Base-by-base conservation (phyloP, 306 rosid species). In the Rosa rugosa region DNA sequence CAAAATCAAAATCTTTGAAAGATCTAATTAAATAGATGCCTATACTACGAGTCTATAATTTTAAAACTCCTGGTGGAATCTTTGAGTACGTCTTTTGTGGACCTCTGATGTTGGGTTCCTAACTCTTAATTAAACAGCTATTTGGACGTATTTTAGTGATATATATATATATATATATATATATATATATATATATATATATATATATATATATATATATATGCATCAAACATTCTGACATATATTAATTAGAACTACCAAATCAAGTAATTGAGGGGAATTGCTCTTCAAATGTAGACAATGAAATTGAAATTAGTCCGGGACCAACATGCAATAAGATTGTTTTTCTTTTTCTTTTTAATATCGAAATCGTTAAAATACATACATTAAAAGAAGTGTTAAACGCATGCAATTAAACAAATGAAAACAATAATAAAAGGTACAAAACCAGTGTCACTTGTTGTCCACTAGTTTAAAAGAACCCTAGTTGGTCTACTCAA, bases 331-430 rank as follows among this genome's bases (percentile, higher is more conserved):
- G n/a, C n/a, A 5, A 54, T 54, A 54, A 2, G 11, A 31, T 34
- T 16, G 4, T 2, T 34, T 14, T 65, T 7, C 13, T 42, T 65
- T 65, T 14, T 36, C 42, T 2, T 27, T 36, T 25, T 10, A 74
- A 69, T 31, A 80, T 34, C 1, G 47, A 44, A 42, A 72, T 72
- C 67, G 76, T 25, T 20, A 25, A 80, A 77, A 79, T 54, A 65
- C 18, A 80, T 56, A 72, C 73, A 54, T 84, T 47, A 84, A 84
- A 80, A 84, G 84, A 25, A 10, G 87, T 77, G 82, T 72, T 51
- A 25, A 84, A n/a, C 75, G 87, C 87, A 77, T 80, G 87, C 87
- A 73, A 77, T 73, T 77, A 80, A 73, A 77, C 50, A 77, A 80
- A 65, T 49, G 53, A 64, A 51, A 65, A 10, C 7, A 44, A 36